Evolutionary conservation across 2,329 filamentous ascomycete species (phyloP), one percentile per base, ranked within the genome.

Genomic region (Neonectria punicea): DNA sequence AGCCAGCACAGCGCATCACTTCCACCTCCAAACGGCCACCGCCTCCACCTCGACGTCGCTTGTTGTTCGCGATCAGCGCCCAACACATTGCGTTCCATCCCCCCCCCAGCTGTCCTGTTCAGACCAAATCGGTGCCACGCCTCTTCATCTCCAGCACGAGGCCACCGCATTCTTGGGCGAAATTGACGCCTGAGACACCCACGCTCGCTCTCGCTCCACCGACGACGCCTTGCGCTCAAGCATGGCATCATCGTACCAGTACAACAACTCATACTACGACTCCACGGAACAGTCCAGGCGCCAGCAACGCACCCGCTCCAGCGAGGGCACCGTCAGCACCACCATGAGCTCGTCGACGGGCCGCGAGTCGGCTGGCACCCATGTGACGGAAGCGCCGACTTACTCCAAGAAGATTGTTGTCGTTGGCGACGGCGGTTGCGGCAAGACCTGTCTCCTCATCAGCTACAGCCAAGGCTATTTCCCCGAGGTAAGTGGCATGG

Each of bases 321-420:
- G 93, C 84, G 93, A 97, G 81, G 93, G 93, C 77, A 97, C 93
- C 68, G 91, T 94, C 79, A 95, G 92, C 86, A 97, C 93, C 70
- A 90, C 90, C 79, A 90, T 90, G 82, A 95, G 92, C 81, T 86
- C 87, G 68, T 91, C 90, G 57, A 92, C 89, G 54, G 91, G 91
- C 74, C 87, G 90, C 76, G 90, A 94, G 80, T 94, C 92, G 53
- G 89, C 92, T 65, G 90, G 87, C 66, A 98, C 95, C 58, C 90
- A 93, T 79, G 88, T 95, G 81, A 98, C 95, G 54, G 93, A 97
- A 78, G 93, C 92, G 25, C 94, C 95, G 4, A 89, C 93, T 62
- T 98, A 96, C 83, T 98, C 95, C 72, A 99, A 99, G 86, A 99
- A 99, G 87, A 96, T 99, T 78, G 96, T 99, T 49, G 96, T 99